Base-by-base conservation (phyloP, 2,329 filamentous ascomycete genomes). In the Thelonectria discophora region DNA sequence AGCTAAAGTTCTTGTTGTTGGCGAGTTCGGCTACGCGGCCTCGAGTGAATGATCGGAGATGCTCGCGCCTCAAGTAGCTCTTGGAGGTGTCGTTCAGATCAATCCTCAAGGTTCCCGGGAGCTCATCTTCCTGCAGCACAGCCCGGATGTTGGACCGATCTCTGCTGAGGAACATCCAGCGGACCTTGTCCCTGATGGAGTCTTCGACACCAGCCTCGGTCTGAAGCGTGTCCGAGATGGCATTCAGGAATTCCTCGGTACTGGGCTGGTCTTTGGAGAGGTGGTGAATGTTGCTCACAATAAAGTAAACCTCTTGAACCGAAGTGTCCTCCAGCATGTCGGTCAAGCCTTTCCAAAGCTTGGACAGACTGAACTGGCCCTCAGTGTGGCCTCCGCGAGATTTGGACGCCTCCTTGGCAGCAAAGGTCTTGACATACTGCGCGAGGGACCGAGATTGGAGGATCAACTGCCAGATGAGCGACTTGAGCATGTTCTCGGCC, bases 151-250 rank as follows among this genome's bases (percentile, higher is more conserved):
- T 42, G 15, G 57, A 12, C n/a, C 60, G 60, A 43, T 60, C 57
- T 56, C 77, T 70, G 54, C 77, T 79, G 0, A 77, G 78, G 46
- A 79, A 73, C 24, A 79, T 67, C 77, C 77, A 79, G 55, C 75
- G 71, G 1, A 71, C 74, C 45, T 49, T 59, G 1, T 59, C 56
- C 34, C 56, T 40, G 3, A 54, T 18, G 0, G 56, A 42, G 9
- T 59, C 56, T 8, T 59, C 56, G 8, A 32, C 34, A 5, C 21
- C 49, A 12, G 42, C 11, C 12, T 59, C 56, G 4, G 27, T 20
- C 13, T 48, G 37, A 9, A 59, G 37, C n/a, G 47, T 34, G 6
- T 59, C 56, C 7, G 50, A 48, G 1, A 59, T 43, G 13, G 12
- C 40, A 5, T 4, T 20, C 11, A 59, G 6, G 40, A 59, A 54